A percentile compares a stretch with the other conserved stretches of the same genome.
Evolutionary conservation across 2,329 filamentous ascomycete species (phyloP).

Genomic region (Ampelomyces quisqualis): DNA sequence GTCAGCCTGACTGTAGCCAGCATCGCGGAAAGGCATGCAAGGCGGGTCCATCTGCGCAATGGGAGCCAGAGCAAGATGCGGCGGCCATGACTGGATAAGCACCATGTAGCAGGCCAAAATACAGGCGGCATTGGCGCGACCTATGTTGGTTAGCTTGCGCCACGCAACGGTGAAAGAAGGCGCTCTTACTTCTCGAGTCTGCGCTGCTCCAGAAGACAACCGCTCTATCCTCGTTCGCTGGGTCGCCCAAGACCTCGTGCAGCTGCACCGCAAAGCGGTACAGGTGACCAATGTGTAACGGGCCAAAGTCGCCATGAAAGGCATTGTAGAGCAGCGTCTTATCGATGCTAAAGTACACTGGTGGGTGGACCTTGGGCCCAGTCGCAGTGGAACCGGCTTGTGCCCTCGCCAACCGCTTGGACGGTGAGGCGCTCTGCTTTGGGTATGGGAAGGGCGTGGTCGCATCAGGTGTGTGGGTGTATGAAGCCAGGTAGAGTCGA

Average conservation of each 20-base stretch:
- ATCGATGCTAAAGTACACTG: slow-evolving; percentile 95
- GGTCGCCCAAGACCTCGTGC: slow-evolving; percentile 89
- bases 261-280: slow-evolving; percentile 96
- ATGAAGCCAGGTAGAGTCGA: slow-evolving; percentile 91
- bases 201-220: slow-evolving; percentile 96
- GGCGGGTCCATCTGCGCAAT: slow-evolving; percentile 96
- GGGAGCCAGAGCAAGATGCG: slow-evolving; percentile 89
- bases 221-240: slow-evolving; percentile 82
- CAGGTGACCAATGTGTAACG: slow-evolving; percentile 92
- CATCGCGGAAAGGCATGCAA: slow-evolving; percentile 97
- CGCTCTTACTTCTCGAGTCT: slow-evolving; percentile 85
- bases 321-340: slow-evolving; percentile 93
- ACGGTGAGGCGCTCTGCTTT: slow-evolving; percentile 65
- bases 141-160: slow-evolving; percentile 48
- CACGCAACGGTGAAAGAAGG: slow-evolving; percentile 20
- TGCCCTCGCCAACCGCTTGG: slow-evolving; percentile 70
- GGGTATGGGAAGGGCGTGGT: slow-evolving; percentile 87
- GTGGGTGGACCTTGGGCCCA: slow-evolving; percentile 59
- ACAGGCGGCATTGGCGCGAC: slow-evolving; percentile 89
- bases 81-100: slow-evolving; percentile 94
- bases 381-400: slow-evolving; percentile 58
- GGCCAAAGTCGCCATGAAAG: slow-evolving; percentile 97
- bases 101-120: slow-evolving; percentile 99
- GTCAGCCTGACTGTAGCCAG: slow-evolving; percentile 97
- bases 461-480: slow-evolving; percentile 75